Evolutionary conservation across 768 basidiomycete genomes (phyloP).

Genomic region (Kondoa subrosea): DNA sequence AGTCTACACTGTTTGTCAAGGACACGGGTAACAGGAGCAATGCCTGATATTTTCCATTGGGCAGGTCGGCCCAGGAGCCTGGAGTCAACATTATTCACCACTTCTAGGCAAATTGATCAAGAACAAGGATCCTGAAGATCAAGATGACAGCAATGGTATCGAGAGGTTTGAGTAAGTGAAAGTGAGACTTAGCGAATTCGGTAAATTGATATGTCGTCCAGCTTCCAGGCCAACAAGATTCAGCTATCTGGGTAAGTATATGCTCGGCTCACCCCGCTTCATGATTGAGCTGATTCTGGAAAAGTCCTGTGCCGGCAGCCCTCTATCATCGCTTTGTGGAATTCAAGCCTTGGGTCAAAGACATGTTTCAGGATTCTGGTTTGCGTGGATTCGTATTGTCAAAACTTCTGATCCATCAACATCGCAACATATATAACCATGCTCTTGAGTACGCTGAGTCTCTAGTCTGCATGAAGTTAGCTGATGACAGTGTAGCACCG

Average conservation of each 20-base stretch:
- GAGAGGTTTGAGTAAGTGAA: background rate
- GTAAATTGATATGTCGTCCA: too few species aligned
- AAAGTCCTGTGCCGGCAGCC: background rate
- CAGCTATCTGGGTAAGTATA: background rate
- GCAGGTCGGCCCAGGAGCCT: background rate
- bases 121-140: too few species aligned
- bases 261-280: too few species aligned
- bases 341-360: background rate
- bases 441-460: background rate
- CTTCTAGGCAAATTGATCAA: background rate
- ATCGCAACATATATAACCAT: background rate
- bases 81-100: background rate
- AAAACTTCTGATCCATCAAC: background rate
- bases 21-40: too few species aligned
- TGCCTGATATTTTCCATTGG: too few species aligned
- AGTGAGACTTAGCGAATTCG: too few species aligned
- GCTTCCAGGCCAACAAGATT: slow-evolving; percentile 4
- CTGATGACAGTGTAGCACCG: background rate
- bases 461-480: background rate
- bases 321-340: slow-evolving; percentile 7
- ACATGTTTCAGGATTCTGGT: background rate
- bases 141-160: background rate
- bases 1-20: background rate
- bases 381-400: background rate
- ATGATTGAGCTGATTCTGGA: too few species aligned